Conservation (phyloP, 768 basidiomycete genomes). For the Lentinula edodes region DNA sequence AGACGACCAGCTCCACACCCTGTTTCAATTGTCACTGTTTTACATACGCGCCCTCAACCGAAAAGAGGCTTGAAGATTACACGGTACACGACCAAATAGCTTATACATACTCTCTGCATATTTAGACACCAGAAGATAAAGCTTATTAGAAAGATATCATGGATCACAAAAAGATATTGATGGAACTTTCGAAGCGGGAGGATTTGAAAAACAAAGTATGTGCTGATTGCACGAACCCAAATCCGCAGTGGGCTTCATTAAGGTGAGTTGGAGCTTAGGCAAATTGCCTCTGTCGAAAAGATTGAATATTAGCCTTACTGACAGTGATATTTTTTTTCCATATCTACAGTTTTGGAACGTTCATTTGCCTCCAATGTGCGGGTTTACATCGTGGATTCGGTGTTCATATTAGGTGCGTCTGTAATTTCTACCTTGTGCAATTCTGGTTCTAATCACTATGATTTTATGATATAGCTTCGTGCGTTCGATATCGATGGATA, state of each 20-base stretch:
- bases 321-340: not conserved
- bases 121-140: not conserved
- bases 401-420: slow-evolving; percentile 76
- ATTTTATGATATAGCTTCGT: slow-evolving; percentile 60
- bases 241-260: slow-evolving; percentile 92
- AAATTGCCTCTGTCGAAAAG: no score
- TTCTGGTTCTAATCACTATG: slow-evolving; percentile 13
- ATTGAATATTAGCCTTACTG: slow-evolving; percentile 8
- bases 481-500: slow-evolving; percentile 93
- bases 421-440: not conserved
- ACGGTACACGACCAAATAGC: not conserved
- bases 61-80: not conserved
- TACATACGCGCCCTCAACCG: not conserved
- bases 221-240: slow-evolving; percentile 81
- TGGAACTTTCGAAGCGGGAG: slow-evolving; percentile 67
- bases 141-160: not conserved
- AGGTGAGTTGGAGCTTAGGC: slow-evolving; percentile 37
- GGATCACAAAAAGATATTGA: slow-evolving; percentile 53
- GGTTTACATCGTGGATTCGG: slow-evolving; percentile 87
- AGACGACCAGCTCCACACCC: not conserved
- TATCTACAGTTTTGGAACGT: slow-evolving; percentile 64
- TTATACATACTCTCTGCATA: not conserved
- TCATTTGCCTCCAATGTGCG: slow-evolving; percentile 88
- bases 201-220: slow-evolving; percentile 74
- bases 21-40: not conserved